Conservation (phyloP, 768 basidiomycete genomes). For the Leccinum incarnatum region DNA sequence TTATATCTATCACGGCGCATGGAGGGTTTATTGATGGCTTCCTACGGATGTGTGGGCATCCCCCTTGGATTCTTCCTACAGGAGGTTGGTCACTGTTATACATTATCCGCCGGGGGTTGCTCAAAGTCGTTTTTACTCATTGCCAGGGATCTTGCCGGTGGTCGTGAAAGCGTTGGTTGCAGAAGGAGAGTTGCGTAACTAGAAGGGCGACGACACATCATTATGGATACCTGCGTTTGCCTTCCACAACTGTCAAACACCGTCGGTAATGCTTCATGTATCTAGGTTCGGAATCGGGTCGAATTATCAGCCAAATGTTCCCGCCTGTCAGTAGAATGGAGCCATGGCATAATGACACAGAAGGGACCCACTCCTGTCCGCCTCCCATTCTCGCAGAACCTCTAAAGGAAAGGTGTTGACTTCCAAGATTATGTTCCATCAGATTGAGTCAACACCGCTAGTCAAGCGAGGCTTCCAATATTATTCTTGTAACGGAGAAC, state of each 20-base stretch:
- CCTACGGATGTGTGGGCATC: slow-evolving; percentile 44
- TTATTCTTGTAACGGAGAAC: background rate
- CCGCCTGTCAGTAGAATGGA: background rate
- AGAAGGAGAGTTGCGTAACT: background rate
- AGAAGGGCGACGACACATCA: background rate
- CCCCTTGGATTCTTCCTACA: slow-evolving; percentile 48
- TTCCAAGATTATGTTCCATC: slow-evolving; percentile 2
- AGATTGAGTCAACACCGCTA: background rate
- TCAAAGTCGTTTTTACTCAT: background rate
- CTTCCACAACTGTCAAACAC: background rate
- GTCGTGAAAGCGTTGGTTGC: slow-evolving; percentile 17
- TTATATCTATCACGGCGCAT: slow-evolving; percentile 65
- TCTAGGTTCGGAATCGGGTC: background rate
- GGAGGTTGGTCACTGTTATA: slow-evolving; percentile 50
- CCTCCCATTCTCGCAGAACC: background rate
- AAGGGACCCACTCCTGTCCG: background rate
- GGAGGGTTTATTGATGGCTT: slow-evolving; percentile 61
- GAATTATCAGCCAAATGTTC: background rate
- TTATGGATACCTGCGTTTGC: background rate
- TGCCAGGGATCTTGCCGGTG: slow-evolving; percentile 26
- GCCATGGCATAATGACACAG: background rate
- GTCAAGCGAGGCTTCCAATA: background rate
- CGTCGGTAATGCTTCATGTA: too few relatives aligned
- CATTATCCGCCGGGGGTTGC: too few relatives aligned
- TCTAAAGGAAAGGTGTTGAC: slow-evolving; percentile 9